Conservation (phyloP, 169 alveolate species). For the Eimeria zaria region DNA sequence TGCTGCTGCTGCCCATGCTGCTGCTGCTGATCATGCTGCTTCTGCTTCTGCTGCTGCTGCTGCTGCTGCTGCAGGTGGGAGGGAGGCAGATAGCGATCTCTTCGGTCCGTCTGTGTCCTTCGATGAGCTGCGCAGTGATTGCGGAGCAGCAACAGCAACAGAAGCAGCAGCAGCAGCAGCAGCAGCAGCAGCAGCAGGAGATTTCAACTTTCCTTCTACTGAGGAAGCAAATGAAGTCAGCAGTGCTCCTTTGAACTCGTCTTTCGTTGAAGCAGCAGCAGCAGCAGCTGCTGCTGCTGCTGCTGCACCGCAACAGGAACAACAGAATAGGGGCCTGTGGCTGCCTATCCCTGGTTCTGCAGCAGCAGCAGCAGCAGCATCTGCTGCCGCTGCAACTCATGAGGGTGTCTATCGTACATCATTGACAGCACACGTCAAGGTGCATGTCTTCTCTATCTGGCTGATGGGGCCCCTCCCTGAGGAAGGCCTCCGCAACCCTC, state of each 20-base stretch:
- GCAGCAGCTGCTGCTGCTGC: neutral
- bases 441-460: slow-evolving; percentile 39
- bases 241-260: neutral
- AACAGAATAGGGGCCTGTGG: slow-evolving; percentile 3
- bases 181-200: slow-evolving; percentile 19
- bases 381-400: slow-evolving; percentile 37
- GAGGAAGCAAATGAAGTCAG: neutral
- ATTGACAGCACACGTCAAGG: slow-evolving; percentile 4
- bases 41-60: neutral
- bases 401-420: neutral
- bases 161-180: slow-evolving; percentile 30
- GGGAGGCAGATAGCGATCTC: neutral
- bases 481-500: neutral
- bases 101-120: slow-evolving; percentile 1
- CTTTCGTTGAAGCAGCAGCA: slow-evolving; percentile 18
- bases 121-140: slow-evolving; percentile 25
- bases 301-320: slow-evolving; percentile 33
- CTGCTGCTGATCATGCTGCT: neutral
- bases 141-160: neutral
- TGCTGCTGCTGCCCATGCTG: neutral
- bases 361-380: slow-evolving; percentile 31
- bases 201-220: neutral
- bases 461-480: slow-evolving; percentile 23
- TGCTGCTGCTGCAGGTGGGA: neutral
- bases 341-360: slow-evolving; percentile 16